Percentiles rank a stretch among this genome's conserved stretches.
phyloP scores from a whole-genome alignment of 441 rosid species.

The Theobroma grandiflorum region DNA sequence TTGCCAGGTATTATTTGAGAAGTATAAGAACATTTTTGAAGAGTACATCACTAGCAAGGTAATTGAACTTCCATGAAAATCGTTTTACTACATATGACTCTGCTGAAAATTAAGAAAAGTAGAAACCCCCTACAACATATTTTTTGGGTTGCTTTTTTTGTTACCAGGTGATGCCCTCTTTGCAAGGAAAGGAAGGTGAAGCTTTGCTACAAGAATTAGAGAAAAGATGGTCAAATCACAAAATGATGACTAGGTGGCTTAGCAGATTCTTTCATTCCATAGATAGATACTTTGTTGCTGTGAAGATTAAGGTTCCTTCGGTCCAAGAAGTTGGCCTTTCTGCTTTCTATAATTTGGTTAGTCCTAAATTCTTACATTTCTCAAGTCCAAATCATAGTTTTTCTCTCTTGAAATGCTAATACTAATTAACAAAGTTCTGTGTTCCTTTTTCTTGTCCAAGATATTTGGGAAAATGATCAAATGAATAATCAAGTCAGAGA shows the following conservation, averaged over 20 bases:
- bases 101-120: no score
- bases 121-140: neutral
- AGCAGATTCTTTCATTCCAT: conserved; percentile 2
- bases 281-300: conserved; percentile 9
- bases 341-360: conserved; percentile 23
- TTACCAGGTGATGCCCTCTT: conserved; percentile 14
- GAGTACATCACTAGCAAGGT: neutral
- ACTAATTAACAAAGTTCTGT: neutral
- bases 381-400: neutral
- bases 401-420: neutral
- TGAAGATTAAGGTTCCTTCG: neutral
- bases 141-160: neutral
- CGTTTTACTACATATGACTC: neutral
- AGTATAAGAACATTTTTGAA: neutral
- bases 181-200: conserved; percentile 22
- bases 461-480: conserved; percentile 20
- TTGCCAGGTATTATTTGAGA: neutral
- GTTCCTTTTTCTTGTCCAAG: neutral
- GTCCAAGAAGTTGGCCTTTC: conserved; percentile 3
- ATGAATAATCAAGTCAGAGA: conserved; percentile 8
- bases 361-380: neutral
- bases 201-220: neutral
- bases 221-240: conserved; percentile 14
- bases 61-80: neutral
- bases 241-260: conserved; percentile 8